Evolutionary conservation across 1,284 basidiomycete species (phyloP), one percentile per base, ranked within the genome.

Genomic region (Erythrobasidium hasegawianum): DNA sequence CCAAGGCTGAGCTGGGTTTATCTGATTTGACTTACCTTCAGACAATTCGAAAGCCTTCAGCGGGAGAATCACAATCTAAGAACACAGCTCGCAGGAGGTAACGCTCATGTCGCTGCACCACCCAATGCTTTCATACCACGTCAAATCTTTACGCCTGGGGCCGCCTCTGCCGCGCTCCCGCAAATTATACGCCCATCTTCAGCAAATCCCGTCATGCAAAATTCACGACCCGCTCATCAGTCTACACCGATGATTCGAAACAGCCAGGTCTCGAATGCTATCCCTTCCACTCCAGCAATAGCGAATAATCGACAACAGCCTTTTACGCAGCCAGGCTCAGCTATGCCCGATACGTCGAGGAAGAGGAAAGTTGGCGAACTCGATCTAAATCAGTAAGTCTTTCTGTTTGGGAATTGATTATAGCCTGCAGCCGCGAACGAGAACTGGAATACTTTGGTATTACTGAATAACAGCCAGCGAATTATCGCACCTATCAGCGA

Each of bases 11-110:
- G 16, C 38, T 53, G 14, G 11, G 16, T 49, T 20, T 43, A 10
- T 4, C 2, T 55, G 27, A 26, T 5, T 13, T 14, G 16, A 26
- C 55, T 10, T 20, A 8, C 39, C 8, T 57, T 1, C 53, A 57
- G 62, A 43, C 26, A 57, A 11, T 53, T 24, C 43, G 62, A 65
- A 29, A 52, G 43, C 38, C 26, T 65, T 13, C 41, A 53, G 39
- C 41, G 56, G 18, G 62, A 65, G 27, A 65, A 65, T 22, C 16
- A 50, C 14, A 52, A 41, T 14, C 56, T 65, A 10, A 65, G 57
- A 29, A 10, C 18, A 22, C 62, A 65, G 22, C 41, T 65, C n/a
- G 41, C 20, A 18, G n/a, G 16, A 2, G 27, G 50, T 3, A n/a
- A n/a, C n/a, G 13, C 22, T 43, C 14, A 22, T 10, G 4, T 11